Base-by-base conservation (phyloP, 2,329 filamentous ascomycete species). In the Pseudogymnoascus sp. region DNA sequence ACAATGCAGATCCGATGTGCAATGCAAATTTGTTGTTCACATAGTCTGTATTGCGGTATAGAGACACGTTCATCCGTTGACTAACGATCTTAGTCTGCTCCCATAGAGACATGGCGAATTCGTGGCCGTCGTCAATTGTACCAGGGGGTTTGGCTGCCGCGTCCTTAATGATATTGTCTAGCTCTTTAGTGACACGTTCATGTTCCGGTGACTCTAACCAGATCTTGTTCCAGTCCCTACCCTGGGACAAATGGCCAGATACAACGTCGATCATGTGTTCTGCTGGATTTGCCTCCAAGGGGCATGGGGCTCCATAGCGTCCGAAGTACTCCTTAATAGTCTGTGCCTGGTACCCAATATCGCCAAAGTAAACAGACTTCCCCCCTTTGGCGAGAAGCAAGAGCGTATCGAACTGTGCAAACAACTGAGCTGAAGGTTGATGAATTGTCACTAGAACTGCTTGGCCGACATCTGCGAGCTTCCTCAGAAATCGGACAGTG, bases 61-160 rank as follows among this genome's bases (percentile, higher is more conserved):
- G 77, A 0, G 86, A 78, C 0, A 82, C 70, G 67, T 85, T 86
- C 75, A 80, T 83, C 28, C 90, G 88, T 3, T 82, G 73, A 7
- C 84, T 82, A 46, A 90, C 88, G 62, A 88, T 79, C 67, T 79
- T 83, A 43, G 86, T 75, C 72, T 93, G 90, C 34, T 82, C 74
- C 67, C 71, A 76, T 66, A 92, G 83, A 0, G 88, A 81, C 5
- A 85, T 86, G 0, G 90, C 90, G 66, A 92, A 93, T 73, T 92
- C 88, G 60, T 85, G 79, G 65, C 84, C 88, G 61, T 81, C 78
- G 23, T 79, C 76, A 64, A 71, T 67, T 66, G 71, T 77, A 61
- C 73, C 77, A 0, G 75, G 72, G 1, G 79, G 73, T 66, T 76
- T 78, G 16, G 77, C 65, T 0, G 80, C 79, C 0, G 87, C 83